These are phyloP conservation scores for Colletotrichum chlorophyti DNA, from an alignment of 2,329 filamentous ascomycete genomes.

Conservation along the genomic window DNA sequence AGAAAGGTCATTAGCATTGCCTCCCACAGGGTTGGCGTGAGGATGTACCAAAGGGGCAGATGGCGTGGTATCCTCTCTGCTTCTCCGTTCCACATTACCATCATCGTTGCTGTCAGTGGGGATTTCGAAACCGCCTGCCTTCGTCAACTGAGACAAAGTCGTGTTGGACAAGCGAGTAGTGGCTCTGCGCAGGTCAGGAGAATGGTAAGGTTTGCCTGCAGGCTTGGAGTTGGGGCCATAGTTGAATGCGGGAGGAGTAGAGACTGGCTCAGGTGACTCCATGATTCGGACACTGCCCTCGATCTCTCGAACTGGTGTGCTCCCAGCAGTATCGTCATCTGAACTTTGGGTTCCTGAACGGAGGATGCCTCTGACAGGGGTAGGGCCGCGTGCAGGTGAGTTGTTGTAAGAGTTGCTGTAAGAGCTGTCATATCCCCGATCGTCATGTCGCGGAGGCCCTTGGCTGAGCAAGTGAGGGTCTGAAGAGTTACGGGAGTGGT, in stretches of 20 bases:
- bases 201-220: constrained; percentile 72
- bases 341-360: constrained; percentile 50
- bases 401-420: constrained; percentile 39
- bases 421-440: constrained; percentile 34
- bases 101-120: constrained; percentile 42
- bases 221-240: constrained; percentile 78
- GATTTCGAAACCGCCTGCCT: constrained; percentile 65
- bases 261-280: constrained; percentile 77
- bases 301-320: constrained; percentile 56
- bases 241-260: constrained; percentile 78
- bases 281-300: constrained; percentile 58
- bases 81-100: constrained; percentile 37
- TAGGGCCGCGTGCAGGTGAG: constrained; percentile 42
- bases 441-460: constrained; percentile 33
- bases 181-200: constrained; percentile 78
- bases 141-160: constrained; percentile 81
- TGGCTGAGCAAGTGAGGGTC: constrained; percentile 45
- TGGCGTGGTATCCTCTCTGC: constrained; percentile 40
- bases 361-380: constrained; percentile 46
- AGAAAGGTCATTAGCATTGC: constrained; percentile 60
- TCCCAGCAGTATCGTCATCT: constrained; percentile 53
- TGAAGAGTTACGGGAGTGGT: constrained; percentile 55
- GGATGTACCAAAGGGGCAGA: constrained; percentile 50
- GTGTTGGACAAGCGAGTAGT: constrained; percentile 84
- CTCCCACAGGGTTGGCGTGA: constrained; percentile 57